phyloP scores from a whole-genome alignment of 108 stramenopile genomes.

The Epithemia pelagica region DNA sequence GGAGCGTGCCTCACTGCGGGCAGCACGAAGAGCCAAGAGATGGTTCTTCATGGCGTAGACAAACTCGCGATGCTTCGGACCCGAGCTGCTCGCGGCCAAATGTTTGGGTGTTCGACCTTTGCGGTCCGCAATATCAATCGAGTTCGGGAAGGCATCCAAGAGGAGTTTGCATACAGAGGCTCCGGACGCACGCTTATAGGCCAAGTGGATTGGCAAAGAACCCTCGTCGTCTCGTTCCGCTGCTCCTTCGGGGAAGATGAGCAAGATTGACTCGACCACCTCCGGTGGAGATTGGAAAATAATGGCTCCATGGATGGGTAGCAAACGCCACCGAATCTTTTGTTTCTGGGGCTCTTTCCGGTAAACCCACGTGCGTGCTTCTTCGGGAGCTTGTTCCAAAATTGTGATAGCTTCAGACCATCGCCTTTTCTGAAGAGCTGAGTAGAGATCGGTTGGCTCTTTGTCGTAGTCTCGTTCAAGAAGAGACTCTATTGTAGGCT shows the following conservation, averaged over 20 bases:
- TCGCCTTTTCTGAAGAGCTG: constrained; percentile 62
- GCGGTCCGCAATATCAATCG: constrained; percentile 68
- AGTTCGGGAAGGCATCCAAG: constrained; percentile 66
- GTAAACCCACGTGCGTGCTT: constrained; percentile 63
- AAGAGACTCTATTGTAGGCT: constrained; percentile 7
- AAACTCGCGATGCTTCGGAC: constrained; percentile 56
- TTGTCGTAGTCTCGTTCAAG: constrained; percentile 68
- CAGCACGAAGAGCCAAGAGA: constrained; percentile 37
- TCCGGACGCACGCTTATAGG: constrained; percentile 59
- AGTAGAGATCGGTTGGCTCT: constrained; percentile 70
- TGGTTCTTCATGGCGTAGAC: constrained; percentile 54
- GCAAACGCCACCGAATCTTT: constrained; percentile 66
- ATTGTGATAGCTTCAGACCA: constrained; percentile 51
- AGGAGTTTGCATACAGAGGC: constrained; percentile 48
- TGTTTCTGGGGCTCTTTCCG: constrained; percentile 70
- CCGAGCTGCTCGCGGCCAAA: constrained; percentile 53
- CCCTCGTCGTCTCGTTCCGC: constrained; percentile 79
- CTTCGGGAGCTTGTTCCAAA: constrained; percentile 33
- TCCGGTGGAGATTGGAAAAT: constrained; percentile 76
- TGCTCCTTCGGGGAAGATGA: constrained; percentile 55
- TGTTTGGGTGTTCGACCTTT: constrained; percentile 81
- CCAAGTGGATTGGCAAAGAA: constrained; percentile 80
- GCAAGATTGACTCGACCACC: constrained; percentile 54
- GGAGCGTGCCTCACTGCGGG: constrained; percentile 23
- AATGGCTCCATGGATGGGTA: constrained; percentile 82